These are phyloP conservation scores for Fragilariopsis cylindrus DNA, from an alignment of 108 stramenopile species.

Conservation along the genomic window DNA sequence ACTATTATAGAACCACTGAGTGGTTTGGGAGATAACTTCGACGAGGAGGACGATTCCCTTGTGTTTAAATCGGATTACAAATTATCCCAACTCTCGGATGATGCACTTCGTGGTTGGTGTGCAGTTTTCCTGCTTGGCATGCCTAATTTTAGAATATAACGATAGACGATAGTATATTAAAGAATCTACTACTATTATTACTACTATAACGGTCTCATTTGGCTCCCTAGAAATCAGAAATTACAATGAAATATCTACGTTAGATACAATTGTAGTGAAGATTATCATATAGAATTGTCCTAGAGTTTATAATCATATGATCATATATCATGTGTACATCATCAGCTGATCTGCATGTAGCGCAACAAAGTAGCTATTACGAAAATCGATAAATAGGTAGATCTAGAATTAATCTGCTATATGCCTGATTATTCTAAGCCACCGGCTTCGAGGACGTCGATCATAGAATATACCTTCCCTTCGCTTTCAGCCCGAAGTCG, in stretches of 20 bases:
- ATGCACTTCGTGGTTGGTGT: constrained; percentile 76
- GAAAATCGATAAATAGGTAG: too few species aligned
- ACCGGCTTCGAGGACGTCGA: constrained; percentile 85
- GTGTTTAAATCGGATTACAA: constrained; percentile 74
- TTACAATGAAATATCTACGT: too few species aligned
- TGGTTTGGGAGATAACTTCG: constrained; percentile 73
- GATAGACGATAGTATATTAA: too few species aligned
- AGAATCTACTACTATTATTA: too few species aligned
- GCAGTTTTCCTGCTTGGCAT: constrained; percentile 72
- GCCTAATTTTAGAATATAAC: constrained; percentile 28
- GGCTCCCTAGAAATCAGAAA: too few species aligned
- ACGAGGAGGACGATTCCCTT: constrained; percentile 73
- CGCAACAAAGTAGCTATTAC: too few species aligned
- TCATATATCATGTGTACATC: too few species aligned
- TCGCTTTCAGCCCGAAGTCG: constrained; percentile 65
- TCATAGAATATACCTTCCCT: constrained; percentile 85
- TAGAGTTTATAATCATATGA: too few species aligned
- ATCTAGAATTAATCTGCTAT: neutral
- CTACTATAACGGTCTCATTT: too few species aligned
- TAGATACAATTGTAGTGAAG: too few species aligned
- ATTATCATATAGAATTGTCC: too few species aligned
- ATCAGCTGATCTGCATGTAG: too few species aligned
- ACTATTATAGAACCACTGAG: constrained; percentile 15
- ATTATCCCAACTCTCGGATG: constrained; percentile 69
- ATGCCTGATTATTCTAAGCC: constrained; percentile 67